These are phyloP conservation scores for Picea engelmannii DNA, from an alignment of 83 land plant species.

Conservation along the genomic window DNA sequence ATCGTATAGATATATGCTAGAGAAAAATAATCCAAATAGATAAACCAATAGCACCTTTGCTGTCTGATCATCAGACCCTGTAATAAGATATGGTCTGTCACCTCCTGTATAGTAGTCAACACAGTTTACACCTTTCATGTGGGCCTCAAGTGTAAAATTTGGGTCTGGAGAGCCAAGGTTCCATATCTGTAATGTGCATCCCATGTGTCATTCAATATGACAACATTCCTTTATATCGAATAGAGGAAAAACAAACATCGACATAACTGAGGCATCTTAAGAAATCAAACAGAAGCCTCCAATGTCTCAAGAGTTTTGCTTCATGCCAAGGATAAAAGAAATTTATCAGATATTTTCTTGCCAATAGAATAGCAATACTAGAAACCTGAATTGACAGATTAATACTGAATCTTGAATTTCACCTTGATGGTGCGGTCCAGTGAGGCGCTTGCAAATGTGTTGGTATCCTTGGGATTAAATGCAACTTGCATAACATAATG, in stretches of 20 bases:
- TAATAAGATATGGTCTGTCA: conserved; percentile 91
- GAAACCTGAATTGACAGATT: neutral
- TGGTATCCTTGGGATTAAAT: conserved; percentile 47
- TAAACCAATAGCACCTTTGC: conserved; percentile 68
- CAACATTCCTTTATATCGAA: neutral
- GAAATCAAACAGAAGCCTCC: neutral
- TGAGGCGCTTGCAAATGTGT: conserved; percentile 49
- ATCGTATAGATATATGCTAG: neutral
- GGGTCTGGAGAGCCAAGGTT: conserved; percentile 97
- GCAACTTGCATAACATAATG: conserved; percentile 53
- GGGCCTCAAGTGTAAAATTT: conserved; percentile 97
- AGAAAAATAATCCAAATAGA: neutral
- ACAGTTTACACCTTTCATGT: conserved; percentile 95
- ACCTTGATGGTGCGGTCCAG: conserved; percentile 57
- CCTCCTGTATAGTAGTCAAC: conserved; percentile 99
- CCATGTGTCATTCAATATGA: too few species aligned
- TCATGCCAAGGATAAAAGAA: conserved; percentile 37
- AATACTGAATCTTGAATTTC: neutral
- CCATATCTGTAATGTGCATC: conserved; percentile 70
- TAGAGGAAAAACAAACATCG: neutral
- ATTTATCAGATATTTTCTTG: neutral
- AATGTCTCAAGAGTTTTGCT: conserved; percentile 32
- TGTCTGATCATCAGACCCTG: conserved; percentile 99
- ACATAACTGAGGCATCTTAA: neutral
- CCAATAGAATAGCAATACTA: neutral